Evolutionary conservation across 768 basidiomycete genomes (phyloP), one percentile per base, ranked within the genome.

Genomic region (Suillus occidentalis): DNA sequence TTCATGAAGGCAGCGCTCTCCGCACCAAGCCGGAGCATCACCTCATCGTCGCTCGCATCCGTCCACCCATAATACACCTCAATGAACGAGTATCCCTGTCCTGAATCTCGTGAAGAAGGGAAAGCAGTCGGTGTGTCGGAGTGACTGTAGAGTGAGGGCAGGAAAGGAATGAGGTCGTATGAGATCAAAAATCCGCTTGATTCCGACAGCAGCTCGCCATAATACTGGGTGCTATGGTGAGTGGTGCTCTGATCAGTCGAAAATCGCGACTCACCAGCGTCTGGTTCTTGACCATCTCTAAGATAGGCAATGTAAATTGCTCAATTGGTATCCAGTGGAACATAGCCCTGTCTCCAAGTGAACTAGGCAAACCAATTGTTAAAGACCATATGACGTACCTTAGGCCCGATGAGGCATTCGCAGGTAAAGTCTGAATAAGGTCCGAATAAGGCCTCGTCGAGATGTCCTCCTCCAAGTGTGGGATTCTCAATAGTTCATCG

Each of bases 31-130:
- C 77, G 59, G 18, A 82, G 71, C 61, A 88, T 80, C 31, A 69
- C 62, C 4, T 71, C 72, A 66, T 88, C 86, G 0, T 70, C 73
- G 5, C 71, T 50, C 8, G 36, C 7, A 22, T 72, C 45, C 2
- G 64, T 61, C 85, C 87, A 89, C 1, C 79, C 81, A 63, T 76
- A 84, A 68, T 76, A 74, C 34, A 85, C 77, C 72, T 84, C 83
- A 45, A 84, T 73, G 13, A 87, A 84, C 7, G 65, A 82, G 78
- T 45, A 73, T 71, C 4, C 62, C 63, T 1, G 70, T 60, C 58
- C 84, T 81, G 56, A 5, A 37, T 37, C 36, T n/a, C 56, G 34
- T 39, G 72, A 72, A 18, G 81, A 80, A 4, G 85, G 86, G 72
- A 81, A 88, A 5, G 87, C 86, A 22, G 84, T 78, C 0, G 75